Conservation (phyloP, 495 filamentous ascomycete species). For the Choiromyces venosus region DNA sequence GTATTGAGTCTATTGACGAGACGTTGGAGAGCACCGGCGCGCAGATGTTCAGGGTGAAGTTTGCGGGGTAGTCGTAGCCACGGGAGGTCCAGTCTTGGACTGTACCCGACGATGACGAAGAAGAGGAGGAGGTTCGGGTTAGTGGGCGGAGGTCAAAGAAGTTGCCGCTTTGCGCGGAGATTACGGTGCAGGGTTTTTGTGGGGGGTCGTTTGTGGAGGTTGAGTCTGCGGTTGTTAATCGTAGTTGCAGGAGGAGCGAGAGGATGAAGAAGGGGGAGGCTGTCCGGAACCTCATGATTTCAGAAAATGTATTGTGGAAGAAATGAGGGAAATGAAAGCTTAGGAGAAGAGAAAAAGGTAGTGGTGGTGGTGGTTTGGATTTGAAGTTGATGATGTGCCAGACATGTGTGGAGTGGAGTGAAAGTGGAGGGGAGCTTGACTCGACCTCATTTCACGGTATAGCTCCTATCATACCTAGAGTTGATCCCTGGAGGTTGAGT, state of each 20-base stretch:
- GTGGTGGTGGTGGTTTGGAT: not conserved
- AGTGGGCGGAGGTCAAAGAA: conserved; percentile 89
- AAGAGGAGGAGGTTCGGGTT: conserved; percentile 47
- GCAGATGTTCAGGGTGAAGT: conserved; percentile 96
- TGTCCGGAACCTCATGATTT: conserved; percentile 33
- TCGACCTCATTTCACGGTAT: not conserved
- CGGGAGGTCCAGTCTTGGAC: conserved; percentile 67
- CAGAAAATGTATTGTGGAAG: not conserved
- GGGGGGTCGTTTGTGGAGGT: conserved; percentile 28
- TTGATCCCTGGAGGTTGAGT: no score
- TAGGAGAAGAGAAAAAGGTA: conserved; percentile 5
- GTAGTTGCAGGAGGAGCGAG: conserved; percentile 1
- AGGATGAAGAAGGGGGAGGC: conserved; percentile 28
- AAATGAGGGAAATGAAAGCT: not conserved
- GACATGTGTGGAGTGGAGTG: not conserved
- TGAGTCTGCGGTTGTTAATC: conserved; percentile 13
- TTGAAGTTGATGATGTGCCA: not conserved
- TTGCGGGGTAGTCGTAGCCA: conserved; percentile 78
- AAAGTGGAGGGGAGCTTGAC: not conserved
- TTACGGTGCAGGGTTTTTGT: conserved; percentile 66
- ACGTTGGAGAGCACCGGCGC: conserved; percentile 72
- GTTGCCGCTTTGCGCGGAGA: conserved; percentile 63
- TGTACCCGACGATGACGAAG: conserved; percentile 29
- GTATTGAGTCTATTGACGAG: conserved; percentile 64
- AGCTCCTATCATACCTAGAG: not conserved